Conservation (phyloP, 208 protist genomes). For the Trypanosomatidae sp. region DNA sequence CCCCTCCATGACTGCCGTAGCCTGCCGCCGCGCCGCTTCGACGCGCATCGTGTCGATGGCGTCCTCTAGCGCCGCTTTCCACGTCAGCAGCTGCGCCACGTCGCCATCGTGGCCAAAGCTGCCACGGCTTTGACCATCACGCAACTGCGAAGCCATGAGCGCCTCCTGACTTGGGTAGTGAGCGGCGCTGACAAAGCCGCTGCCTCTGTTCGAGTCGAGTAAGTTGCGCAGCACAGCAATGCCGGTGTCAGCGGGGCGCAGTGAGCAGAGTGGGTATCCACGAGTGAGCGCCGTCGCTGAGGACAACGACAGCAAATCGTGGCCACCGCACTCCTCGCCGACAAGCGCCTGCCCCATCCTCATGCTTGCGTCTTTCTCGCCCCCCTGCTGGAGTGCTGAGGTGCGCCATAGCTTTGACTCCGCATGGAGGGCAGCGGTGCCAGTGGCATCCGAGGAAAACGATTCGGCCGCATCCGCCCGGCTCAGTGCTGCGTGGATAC, state of each 20-base stretch:
- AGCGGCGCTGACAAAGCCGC: not conserved
- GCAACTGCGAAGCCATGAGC: slow-evolving; percentile 21
- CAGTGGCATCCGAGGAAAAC: not conserved
- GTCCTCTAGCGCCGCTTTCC: slow-evolving; percentile 39
- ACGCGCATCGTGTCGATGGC: slow-evolving; percentile 59
- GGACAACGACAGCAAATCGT: not conserved
- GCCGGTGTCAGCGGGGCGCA: slow-evolving; percentile 22
- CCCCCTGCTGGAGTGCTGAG: slow-evolving; percentile 8
- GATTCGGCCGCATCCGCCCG: not conserved
- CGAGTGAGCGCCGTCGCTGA: not conserved
- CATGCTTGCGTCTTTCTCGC: not conserved
- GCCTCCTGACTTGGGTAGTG: slow-evolving; percentile 7
- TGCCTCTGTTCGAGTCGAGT: not conserved
- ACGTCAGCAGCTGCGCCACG: slow-evolving; percentile 37
- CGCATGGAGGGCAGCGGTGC: not conserved
- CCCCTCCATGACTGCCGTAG: slow-evolving; percentile 38
- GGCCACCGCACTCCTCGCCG: not conserved
- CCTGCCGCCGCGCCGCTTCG: slow-evolving; percentile 54
- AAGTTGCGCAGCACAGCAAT: slow-evolving; percentile 10
- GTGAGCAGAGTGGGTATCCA: slow-evolving; percentile 19
- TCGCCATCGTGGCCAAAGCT: slow-evolving; percentile 55
- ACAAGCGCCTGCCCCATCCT: not conserved
- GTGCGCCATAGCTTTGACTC: not conserved
- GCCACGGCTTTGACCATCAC: slow-evolving; percentile 37
- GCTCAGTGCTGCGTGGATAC: not conserved